Evolutionary conservation across 306 rosid species (phyloP), one percentile per base, ranked within the genome.

Genomic region (Cucumis hystrix): DNA sequence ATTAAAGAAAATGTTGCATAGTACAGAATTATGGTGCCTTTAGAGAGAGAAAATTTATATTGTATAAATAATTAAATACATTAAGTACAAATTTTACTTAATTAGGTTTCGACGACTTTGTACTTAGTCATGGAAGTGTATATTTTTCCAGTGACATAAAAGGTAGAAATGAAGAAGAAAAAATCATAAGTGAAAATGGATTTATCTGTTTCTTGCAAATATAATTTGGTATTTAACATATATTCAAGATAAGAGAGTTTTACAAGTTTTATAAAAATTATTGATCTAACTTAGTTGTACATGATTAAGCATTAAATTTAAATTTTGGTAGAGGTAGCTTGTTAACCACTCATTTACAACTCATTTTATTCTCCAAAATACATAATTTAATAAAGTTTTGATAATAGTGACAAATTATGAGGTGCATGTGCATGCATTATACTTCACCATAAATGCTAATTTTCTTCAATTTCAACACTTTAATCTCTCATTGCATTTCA

Each of bases 351-450:
- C 75, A 25, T 13, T 58, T 45, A 81, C 82, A 81, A 60, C 85
- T 83, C 85, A 79, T 71, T 49, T 30, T 56, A 72, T 76, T 61
- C 60, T 79, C 78, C 63, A 14, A 40, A 40, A 10, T 49, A 49
- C 9, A 65, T 23, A 23, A 23, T 28, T 59, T 70, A 51, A 13
- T 33, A 33, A 33, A 2, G 30, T 75, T 62, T 17, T 54, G 8
- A 79, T 70, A 45, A 80, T 65, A 3, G 52, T 40, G 57, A 14
- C 39, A 45, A 20, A 23, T 70, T 43, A 15, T 75, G 30, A 7
- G 35, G 80, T 81, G 79, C 79, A 39, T 65, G 78, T 76, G 74
- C 85, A 47, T 77, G 81, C 58, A 69, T 69, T 69, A 43, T 69
- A 43, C 74, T 68, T 20, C 18, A 43, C 20, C 75, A 69, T 21